Percentiles rank a stretch among this genome's conserved stretches.
Conservation (phyloP, 495 filamentous ascomycete genomes). For the Pyrenula aspistea region DNA sequence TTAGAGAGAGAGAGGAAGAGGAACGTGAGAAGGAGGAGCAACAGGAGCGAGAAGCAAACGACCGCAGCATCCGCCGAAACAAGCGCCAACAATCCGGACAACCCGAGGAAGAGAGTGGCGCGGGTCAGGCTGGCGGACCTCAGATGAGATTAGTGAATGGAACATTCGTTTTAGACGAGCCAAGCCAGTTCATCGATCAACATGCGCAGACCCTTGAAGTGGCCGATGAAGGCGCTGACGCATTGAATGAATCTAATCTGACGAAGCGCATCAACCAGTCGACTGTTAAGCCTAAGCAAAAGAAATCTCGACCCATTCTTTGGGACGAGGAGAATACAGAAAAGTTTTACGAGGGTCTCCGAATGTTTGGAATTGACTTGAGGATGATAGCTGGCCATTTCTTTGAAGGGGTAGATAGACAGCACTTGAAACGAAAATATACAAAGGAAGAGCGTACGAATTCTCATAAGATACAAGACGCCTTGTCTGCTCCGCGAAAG, state of each 20-base stretch:
- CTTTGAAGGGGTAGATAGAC: slow-evolving; percentile 63
- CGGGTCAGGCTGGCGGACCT: slow-evolving; percentile 26
- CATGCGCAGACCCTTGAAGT: slow-evolving; percentile 53
- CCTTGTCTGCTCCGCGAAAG: slow-evolving; percentile 18
- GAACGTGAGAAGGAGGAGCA: slow-evolving; percentile 13
- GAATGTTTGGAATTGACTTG: slow-evolving; percentile 90
- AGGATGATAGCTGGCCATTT: slow-evolving; percentile 64
- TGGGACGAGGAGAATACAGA: slow-evolving; percentile 75
- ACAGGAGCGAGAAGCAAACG: slow-evolving; percentile 16
- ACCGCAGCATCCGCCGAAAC: slow-evolving; percentile 14
- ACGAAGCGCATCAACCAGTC: slow-evolving; percentile 63
- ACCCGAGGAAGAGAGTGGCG: neutral
- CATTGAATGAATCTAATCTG: slow-evolving; percentile 73
- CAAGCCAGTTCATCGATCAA: slow-evolving; percentile 68
- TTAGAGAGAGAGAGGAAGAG: slow-evolving; percentile 28
- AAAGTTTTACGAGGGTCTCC: slow-evolving; percentile 70
- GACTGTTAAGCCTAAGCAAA: slow-evolving; percentile 38
- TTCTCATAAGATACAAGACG: slow-evolving; percentile 52
- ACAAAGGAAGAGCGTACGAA: slow-evolving; percentile 79
- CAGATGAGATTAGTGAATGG: slow-evolving; percentile 70
- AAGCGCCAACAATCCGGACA: slow-evolving; percentile 10
- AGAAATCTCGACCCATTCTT: slow-evolving; percentile 30
- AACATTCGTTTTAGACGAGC: slow-evolving; percentile 66
- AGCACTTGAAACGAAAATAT: slow-evolving; percentile 85
- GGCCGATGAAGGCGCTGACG: slow-evolving; percentile 43